These are phyloP conservation scores for Pseudocercospora macadamiae DNA, from an alignment of 2,329 filamentous ascomycete species.

Conservation along the genomic window DNA sequence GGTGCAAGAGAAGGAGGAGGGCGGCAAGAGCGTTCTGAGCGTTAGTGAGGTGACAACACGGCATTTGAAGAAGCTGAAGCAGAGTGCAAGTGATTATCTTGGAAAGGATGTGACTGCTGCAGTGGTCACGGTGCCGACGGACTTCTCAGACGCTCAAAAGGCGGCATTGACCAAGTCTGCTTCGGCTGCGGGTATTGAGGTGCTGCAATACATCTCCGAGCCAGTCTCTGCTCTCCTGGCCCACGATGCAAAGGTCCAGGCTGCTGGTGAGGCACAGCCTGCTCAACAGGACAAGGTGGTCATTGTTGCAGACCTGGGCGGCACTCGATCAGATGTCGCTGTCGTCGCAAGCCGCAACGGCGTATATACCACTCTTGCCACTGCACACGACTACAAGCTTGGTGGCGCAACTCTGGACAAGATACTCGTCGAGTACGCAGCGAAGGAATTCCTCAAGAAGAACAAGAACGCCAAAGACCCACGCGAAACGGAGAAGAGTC, in stretches of 20 bases:
- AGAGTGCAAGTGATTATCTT: slow-evolving; percentile 86
- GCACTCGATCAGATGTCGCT: slow-evolving; percentile 87
- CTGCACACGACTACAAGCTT: slow-evolving; percentile 93
- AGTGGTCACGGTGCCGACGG: slow-evolving; percentile 90
- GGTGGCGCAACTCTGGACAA: slow-evolving; percentile 84
- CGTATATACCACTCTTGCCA: slow-evolving; percentile 94
- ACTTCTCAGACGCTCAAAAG: slow-evolving; percentile 87
- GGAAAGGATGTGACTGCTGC: slow-evolving; percentile 94
- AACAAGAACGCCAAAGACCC: slow-evolving; percentile 76
- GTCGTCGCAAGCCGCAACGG: slow-evolving; percentile 89
- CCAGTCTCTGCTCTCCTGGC: slow-evolving; percentile 86
- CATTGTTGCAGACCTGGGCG: slow-evolving; percentile 90
- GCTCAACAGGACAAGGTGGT: slow-evolving; percentile 81
- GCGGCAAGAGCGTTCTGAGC: slow-evolving; percentile 65
- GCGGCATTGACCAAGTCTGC: slow-evolving; percentile 77
- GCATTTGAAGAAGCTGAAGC: slow-evolving; percentile 78
- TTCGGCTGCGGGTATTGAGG: slow-evolving; percentile 78
- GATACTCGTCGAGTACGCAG: slow-evolving; percentile 91
- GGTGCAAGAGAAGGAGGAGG: slow-evolving; percentile 69
- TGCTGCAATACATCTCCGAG: slow-evolving; percentile 91
- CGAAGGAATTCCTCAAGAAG: slow-evolving; percentile 99
- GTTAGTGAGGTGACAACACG: slow-evolving; percentile 82
- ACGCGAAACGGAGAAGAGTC: slow-evolving; percentile 73
- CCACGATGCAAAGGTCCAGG: slow-evolving; percentile 69
- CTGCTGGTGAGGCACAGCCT: slow-evolving; percentile 63